These are phyloP conservation scores for Alternaria sp. DNA, from an alignment of 2,329 filamentous ascomycete species.

Conservation along the genomic window DNA sequence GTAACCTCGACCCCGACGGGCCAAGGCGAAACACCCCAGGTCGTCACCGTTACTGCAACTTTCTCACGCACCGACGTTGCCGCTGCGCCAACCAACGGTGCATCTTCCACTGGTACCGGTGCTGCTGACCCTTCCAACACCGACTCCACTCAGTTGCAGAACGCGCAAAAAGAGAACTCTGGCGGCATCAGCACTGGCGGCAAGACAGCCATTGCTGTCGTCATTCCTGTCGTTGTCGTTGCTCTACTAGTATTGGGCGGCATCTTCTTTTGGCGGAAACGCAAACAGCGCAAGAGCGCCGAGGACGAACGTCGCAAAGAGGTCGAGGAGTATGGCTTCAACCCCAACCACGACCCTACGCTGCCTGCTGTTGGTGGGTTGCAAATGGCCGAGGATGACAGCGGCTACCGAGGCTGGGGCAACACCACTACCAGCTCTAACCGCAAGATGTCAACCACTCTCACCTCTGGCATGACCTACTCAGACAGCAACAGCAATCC, in stretches of 20 bases:
- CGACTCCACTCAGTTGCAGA: slow-evolving; percentile 21
- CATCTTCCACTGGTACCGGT: slow-evolving; percentile 9
- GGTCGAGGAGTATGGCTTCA: slow-evolving; percentile 96
- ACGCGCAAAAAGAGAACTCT: slow-evolving; percentile 19
- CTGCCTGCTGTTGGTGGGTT: slow-evolving; percentile 67
- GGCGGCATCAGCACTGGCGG: slow-evolving; percentile 67
- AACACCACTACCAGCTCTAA: slow-evolving; percentile 74
- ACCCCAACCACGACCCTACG: slow-evolving; percentile 94
- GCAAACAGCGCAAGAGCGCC: slow-evolving; percentile 83
- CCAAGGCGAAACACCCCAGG: slow-evolving; percentile 29
- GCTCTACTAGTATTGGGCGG: slow-evolving; percentile 79
- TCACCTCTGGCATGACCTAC: slow-evolving; percentile 77
- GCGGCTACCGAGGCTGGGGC: slow-evolving; percentile 95
- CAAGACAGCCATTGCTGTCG: slow-evolving; percentile 90
- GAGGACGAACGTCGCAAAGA: slow-evolving; percentile 93
- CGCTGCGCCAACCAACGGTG: slow-evolving; percentile 14
- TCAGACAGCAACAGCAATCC: slow-evolving; percentile 73
- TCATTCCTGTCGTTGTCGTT: slow-evolving; percentile 90
- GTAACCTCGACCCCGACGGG: slow-evolving; percentile 32
- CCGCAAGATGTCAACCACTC: slow-evolving; percentile 87
- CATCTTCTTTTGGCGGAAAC: slow-evolving; percentile 87
- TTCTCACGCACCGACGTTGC: slow-evolving; percentile 19
- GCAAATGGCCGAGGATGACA: slow-evolving; percentile 75
- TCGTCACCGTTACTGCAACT: slow-evolving; percentile 29
- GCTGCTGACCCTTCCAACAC: slow-evolving; percentile 19